phyloP scores from a whole-genome alignment of 768 basidiomycete species.

The Termitomyces sp. region DNA sequence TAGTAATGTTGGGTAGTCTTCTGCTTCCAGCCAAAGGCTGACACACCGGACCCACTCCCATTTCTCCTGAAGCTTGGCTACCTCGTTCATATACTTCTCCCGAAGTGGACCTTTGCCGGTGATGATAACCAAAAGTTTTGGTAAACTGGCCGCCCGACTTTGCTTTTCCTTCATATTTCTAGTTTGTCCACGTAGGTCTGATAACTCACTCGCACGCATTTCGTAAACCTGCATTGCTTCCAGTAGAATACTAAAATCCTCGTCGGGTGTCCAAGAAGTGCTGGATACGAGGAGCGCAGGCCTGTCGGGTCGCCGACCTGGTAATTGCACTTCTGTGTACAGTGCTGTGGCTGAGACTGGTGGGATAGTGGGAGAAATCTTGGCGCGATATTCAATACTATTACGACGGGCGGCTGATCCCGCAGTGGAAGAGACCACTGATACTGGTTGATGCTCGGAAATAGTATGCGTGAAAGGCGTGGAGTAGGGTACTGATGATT shows the following conservation, averaged over 20 bases:
- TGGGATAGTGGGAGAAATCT: slow-evolving; percentile 10
- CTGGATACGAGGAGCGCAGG: slow-evolving; percentile 88
- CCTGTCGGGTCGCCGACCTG: slow-evolving; percentile 61
- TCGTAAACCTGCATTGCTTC: slow-evolving; percentile 75
- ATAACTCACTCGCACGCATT: slow-evolving; percentile 36
- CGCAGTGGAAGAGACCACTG: slow-evolving; percentile 4
- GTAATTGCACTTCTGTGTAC: slow-evolving; percentile 33
- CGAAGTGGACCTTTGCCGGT: slow-evolving; percentile 89
- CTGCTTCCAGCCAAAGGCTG: slow-evolving; percentile 84
- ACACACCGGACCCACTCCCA: slow-evolving; percentile 81
- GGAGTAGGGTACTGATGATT: slow-evolving; percentile 48
- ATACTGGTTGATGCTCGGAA: slow-evolving; percentile 19
- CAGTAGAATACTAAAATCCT: slow-evolving; percentile 86
- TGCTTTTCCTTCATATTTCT: not conserved
- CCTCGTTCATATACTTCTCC: slow-evolving; percentile 67
- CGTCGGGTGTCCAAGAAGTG: slow-evolving; percentile 97
- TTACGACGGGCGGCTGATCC: slow-evolving; percentile 11
- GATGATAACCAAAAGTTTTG: slow-evolving; percentile 77
- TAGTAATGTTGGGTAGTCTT: slow-evolving; percentile 85
- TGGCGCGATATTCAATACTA: slow-evolving; percentile 13
- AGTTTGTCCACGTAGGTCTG: slow-evolving; percentile 6
- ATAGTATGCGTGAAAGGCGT: slow-evolving; percentile 57
- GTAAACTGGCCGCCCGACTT: slow-evolving; percentile 37
- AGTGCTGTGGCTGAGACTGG: slow-evolving; percentile 25
- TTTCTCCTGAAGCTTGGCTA: slow-evolving; percentile 52